These are phyloP conservation scores for Ustilago crameri DNA, from an alignment of 1,284 basidiomycete genomes.

Conservation along the genomic window DNA sequence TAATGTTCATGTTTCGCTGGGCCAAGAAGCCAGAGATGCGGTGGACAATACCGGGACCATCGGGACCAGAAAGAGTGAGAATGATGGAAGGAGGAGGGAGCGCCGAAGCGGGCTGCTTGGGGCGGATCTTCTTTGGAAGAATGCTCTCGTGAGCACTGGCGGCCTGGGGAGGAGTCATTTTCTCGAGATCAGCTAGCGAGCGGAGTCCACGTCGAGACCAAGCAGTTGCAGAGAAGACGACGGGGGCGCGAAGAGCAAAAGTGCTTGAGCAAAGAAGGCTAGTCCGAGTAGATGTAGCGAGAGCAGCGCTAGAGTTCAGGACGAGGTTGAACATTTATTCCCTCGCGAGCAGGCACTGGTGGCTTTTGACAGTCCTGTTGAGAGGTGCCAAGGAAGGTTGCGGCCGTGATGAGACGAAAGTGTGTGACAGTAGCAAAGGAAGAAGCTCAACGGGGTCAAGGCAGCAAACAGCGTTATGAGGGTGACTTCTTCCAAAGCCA, in stretches of 20 bases:
- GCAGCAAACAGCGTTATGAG: background rate
- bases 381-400: slow-evolving; percentile 1
- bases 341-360: background rate
- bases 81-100: slow-evolving; percentile 63
- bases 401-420: background rate
- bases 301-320: slow-evolving; percentile 25
- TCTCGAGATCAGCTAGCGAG: slow-evolving; percentile 54
- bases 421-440: background rate
- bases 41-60: slow-evolving; percentile 62
- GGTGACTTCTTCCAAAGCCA: no score
- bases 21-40: slow-evolving; percentile 61
- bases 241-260: slow-evolving; percentile 9
- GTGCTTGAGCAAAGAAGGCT: background rate
- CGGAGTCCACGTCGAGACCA: slow-evolving; percentile 34
- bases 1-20: slow-evolving; percentile 61
- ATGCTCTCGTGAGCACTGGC: slow-evolving; percentile 27
- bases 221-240: background rate
- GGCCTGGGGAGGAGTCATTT: slow-evolving; percentile 32
- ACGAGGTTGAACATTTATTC: slow-evolving; percentile 44
- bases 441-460: background rate
- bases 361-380: slow-evolving; percentile 1
- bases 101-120: slow-evolving; percentile 69
- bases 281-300: slow-evolving; percentile 11
- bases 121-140: slow-evolving; percentile 37
- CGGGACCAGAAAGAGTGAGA: slow-evolving; percentile 64